Conservation (phyloP, 768 basidiomycete genomes). For the Terana coerulea region DNA sequence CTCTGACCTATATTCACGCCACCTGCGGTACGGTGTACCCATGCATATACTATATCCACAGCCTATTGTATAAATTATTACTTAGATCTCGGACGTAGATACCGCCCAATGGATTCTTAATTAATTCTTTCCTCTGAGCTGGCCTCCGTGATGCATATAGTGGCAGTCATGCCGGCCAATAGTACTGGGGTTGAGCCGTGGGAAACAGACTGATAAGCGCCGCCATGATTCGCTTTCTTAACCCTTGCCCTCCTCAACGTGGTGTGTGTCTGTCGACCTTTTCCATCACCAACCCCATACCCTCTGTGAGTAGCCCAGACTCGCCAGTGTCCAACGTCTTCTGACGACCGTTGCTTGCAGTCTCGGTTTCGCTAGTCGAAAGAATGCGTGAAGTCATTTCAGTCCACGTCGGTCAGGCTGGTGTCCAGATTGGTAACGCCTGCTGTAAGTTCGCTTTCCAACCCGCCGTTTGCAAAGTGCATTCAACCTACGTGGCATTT, state of each 20-base stretch:
- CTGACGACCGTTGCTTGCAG: background rate
- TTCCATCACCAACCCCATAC: slow-evolving; percentile 22
- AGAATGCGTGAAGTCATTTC: slow-evolving; percentile 96
- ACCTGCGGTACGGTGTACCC: no score
- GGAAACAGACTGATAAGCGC: slow-evolving; percentile 18
- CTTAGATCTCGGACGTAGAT: no score
- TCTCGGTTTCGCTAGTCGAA: slow-evolving; percentile 19
- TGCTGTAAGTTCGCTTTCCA: slow-evolving; percentile 71
- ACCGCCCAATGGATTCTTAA: no score
- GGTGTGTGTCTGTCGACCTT: slow-evolving; percentile 28
- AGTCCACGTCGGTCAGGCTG: slow-evolving; percentile 98
- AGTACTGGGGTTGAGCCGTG: slow-evolving; percentile 7
- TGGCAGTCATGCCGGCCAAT: background rate
- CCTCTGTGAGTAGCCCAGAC: slow-evolving; percentile 20
- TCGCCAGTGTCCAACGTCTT: background rate
- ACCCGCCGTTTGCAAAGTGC: background rate
- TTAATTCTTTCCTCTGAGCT: no score
- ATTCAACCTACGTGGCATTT: background rate
- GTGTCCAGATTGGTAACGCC: slow-evolving; percentile 97
- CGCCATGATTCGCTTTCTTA: slow-evolving; percentile 35
- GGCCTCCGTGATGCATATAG: no score
- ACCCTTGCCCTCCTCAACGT: slow-evolving; percentile 34
- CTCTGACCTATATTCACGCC: no score
- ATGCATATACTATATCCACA: no score
- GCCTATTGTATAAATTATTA: no score